These are phyloP conservation scores for Trametes hirsuta DNA, from an alignment of 1,284 basidiomycete species.

Conservation along the genomic window DNA sequence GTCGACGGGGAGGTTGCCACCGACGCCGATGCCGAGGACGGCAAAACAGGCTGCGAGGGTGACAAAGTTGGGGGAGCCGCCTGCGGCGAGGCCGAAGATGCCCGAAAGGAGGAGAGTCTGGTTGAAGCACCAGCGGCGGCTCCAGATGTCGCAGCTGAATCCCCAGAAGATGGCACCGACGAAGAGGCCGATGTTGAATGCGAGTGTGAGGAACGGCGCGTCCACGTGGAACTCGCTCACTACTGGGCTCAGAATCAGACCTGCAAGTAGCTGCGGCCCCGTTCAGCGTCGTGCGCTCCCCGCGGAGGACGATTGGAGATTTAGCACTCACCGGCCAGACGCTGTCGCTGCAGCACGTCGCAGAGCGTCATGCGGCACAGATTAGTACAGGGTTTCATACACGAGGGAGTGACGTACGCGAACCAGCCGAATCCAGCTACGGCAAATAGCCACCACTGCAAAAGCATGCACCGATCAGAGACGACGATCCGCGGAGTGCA, in stretches of 20 bases:
- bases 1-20: conserved; percentile 64
- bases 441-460: conserved; percentile 58
- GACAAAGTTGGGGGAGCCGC: conserved; percentile 46
- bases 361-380: no score
- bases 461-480: background rate
- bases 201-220: conserved; percentile 60
- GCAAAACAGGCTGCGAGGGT: conserved; percentile 49
- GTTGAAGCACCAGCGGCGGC: conserved; percentile 64
- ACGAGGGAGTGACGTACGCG: conserved; percentile 45
- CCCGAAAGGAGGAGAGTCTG: conserved; percentile 62
- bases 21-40: conserved; percentile 50
- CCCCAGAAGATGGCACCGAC: conserved; percentile 70
- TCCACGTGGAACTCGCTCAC: conserved; percentile 60
- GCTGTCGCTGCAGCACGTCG: conserved; percentile 41
- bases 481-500: background rate
- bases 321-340: conserved; percentile 45
- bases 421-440: conserved; percentile 75
- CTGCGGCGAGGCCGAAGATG: conserved; percentile 55
- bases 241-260: conserved; percentile 59
- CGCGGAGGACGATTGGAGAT: background rate
- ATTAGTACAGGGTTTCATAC: no score
- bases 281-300: background rate
- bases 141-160: conserved; percentile 69
- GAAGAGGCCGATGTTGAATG: conserved; percentile 63
- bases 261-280: conserved; percentile 47